These are phyloP conservation scores for Malania oleifera DNA, from an alignment of 164 flowering plant species.

Conservation along the genomic window DNA sequence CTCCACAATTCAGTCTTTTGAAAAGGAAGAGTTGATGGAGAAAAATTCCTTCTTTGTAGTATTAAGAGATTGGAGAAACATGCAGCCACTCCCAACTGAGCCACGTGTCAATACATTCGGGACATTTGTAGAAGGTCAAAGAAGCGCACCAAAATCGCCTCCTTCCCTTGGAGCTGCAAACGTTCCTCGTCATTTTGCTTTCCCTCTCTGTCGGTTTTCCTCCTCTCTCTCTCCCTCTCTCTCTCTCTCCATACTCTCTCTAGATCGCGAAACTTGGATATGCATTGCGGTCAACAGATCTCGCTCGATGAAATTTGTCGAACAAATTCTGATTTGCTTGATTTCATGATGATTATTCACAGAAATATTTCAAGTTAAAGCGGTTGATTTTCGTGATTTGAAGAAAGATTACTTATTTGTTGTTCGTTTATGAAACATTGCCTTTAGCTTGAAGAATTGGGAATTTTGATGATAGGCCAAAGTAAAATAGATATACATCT, in stretches of 20 bases:
- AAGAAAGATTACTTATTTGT: not conserved
- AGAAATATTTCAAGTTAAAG: not conserved
- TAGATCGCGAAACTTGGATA: not conserved
- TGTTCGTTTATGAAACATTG: not conserved
- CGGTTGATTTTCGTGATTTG: not conserved
- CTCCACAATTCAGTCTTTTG: too few species aligned
- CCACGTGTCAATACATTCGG: too few species aligned
- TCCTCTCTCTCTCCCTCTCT: slow-evolving; percentile 17
- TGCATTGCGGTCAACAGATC: too few species aligned
- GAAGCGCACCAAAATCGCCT: slow-evolving; percentile 28
- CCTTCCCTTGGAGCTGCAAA: slow-evolving; percentile 20
- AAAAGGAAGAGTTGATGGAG: too few species aligned
- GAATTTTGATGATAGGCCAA: slow-evolving; percentile 40
- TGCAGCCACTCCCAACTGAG: too few species aligned
- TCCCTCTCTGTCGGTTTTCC: slow-evolving; percentile 15
- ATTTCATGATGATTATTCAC: not conserved
- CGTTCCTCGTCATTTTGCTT: slow-evolving; percentile 7
- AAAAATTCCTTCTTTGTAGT: too few species aligned
- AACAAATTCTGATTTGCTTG: too few species aligned
- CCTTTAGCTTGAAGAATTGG: not conserved
- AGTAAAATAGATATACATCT: slow-evolving; percentile 34
- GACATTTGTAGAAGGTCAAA: not conserved
- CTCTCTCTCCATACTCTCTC: not conserved
- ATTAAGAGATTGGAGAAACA: too few species aligned
- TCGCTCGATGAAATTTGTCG: not conserved